These are phyloP conservation scores for Lignosus rhinocerotis DNA, from an alignment of 1,284 basidiomycete species.

Conservation along the genomic window DNA sequence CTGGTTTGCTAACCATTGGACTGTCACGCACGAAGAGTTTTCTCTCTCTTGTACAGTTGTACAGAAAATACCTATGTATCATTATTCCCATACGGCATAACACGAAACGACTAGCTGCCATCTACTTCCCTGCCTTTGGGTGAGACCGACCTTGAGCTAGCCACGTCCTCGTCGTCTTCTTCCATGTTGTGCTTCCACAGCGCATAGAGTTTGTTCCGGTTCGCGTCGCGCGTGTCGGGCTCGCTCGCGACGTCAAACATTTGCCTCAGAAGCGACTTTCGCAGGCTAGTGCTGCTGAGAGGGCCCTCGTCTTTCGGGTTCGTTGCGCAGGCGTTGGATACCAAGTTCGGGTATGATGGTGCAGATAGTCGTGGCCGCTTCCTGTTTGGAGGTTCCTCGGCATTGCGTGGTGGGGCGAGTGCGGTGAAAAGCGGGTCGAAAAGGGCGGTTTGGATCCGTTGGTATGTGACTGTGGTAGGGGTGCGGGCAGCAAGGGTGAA, in stretches of 20 bases:
- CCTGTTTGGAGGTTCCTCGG: slow-evolving; percentile 39
- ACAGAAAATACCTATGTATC: slow-evolving; percentile 20
- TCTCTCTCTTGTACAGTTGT: slow-evolving; percentile 7
- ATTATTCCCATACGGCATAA: slow-evolving; percentile 7
- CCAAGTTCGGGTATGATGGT: slow-evolving; percentile 41
- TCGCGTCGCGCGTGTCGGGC: slow-evolving; percentile 72
- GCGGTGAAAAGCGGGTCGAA: slow-evolving; percentile 65
- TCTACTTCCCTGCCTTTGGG: slow-evolving; percentile 19
- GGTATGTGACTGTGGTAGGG: slow-evolving; percentile 60
- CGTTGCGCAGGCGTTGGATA: slow-evolving; percentile 51
- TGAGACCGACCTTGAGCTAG: slow-evolving; percentile 22
- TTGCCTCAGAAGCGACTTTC: slow-evolving; percentile 58
- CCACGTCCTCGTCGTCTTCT: slow-evolving; percentile 37
- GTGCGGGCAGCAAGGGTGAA: slow-evolving; percentile 69
- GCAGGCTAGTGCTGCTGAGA: slow-evolving; percentile 43
- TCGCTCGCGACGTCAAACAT: slow-evolving; percentile 80
- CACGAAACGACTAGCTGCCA: slow-evolving; percentile 19
- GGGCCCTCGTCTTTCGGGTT: slow-evolving; percentile 41
- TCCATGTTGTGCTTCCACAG: slow-evolving; percentile 69
- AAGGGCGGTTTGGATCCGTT: slow-evolving; percentile 65
- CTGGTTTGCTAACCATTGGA: not conserved
- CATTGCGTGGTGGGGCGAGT: slow-evolving; percentile 35
- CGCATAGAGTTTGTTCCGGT: slow-evolving; percentile 80
- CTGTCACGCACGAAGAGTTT: slow-evolving; percentile 1
- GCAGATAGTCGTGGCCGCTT: slow-evolving; percentile 42